Base-by-base conservation (phyloP, 106 monocot species). In the Dendrobium huoshanense region DNA sequence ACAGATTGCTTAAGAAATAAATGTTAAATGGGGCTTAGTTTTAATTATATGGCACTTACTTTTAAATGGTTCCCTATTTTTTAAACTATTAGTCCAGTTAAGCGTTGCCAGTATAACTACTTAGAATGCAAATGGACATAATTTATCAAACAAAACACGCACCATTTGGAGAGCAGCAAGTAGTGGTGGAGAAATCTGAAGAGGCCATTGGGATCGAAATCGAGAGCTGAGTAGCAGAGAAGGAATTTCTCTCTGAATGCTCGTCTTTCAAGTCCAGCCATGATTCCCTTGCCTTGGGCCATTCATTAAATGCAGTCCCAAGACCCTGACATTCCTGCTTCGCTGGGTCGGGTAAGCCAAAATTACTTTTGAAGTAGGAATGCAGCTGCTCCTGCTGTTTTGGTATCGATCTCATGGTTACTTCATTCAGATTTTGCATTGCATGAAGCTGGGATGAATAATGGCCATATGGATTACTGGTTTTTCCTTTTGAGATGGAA, bases 161-260 rank as follows among this genome's bases (percentile, higher is more conserved):
- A 80, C 88, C 81, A 65, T 79, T 85, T 41, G 85, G 75, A 4
- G 85, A 88, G 41, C 77, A 55, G 3, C 79, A 85, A 59, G 84
- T 77, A 40, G 82, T 88, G 51, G 88, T 83, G 76, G 88, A 85
- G 76, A 86, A 89, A 73, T 79, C 89, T 4, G 87, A 87, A 33
- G 87, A 85, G 13, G 84, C 79, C 88, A 91, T 88, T 20, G 91
- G 91, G 42, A 86, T 86, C 45, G 91, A 91, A n/a, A 91, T 91
- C 6, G 91, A 88, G 70, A 91, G 86, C 75, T 83, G 86, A 22
- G 91, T 91, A 6, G 84, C 89, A 15, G 88, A 89, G 75, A 87
- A 87, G 41, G 88, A 88, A 56, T 82, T 59, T 18, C 80, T 81
- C 20, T 86, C 86, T 17, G 84, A 88, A 43, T 84, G 86, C 42